phyloP scores from a whole-genome alignment of 2,329 filamentous ascomycete genomes.

The Colletotrichum melonis region DNA sequence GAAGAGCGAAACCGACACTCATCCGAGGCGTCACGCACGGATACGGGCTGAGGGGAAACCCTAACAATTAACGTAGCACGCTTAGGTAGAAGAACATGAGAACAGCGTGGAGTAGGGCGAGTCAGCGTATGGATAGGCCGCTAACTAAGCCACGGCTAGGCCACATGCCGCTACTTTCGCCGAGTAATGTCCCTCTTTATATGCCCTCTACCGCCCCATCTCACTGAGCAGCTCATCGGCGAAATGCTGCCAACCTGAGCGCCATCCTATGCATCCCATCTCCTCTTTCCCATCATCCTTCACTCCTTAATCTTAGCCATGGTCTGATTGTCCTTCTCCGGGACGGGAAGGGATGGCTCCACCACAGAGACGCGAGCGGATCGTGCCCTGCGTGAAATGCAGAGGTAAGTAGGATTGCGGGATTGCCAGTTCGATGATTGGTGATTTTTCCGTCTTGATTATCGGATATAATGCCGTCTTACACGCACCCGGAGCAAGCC shows the following conservation, averaged over 20 bases:
- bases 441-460: not conserved
- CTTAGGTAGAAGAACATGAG: not conserved
- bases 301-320: not conserved
- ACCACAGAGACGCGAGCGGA: slow-evolving; percentile 15
- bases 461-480: too few species aligned
- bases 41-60: too few species aligned
- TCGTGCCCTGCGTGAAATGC: slow-evolving; percentile 15
- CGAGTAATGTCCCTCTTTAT: slow-evolving; percentile 14
- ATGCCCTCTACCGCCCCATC: not conserved
- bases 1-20: too few species aligned
- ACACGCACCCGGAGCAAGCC: too few species aligned
- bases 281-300: not conserved
- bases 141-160: not conserved
- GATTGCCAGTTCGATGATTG: not conserved
- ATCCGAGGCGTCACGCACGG: too few species aligned
- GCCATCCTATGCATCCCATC: not conserved
- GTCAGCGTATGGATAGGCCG: not conserved
- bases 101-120: not conserved
- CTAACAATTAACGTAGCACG: too few species aligned
- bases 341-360: slow-evolving; percentile 14
- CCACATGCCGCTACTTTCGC: not conserved
- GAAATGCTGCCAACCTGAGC: slow-evolving; percentile 19
- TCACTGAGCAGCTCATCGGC: not conserved
- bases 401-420: slow-evolving; percentile 11
- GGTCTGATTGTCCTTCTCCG: not conserved